Base-by-base conservation (phyloP, 345 rosid species). In the Pistacia vera region DNA sequence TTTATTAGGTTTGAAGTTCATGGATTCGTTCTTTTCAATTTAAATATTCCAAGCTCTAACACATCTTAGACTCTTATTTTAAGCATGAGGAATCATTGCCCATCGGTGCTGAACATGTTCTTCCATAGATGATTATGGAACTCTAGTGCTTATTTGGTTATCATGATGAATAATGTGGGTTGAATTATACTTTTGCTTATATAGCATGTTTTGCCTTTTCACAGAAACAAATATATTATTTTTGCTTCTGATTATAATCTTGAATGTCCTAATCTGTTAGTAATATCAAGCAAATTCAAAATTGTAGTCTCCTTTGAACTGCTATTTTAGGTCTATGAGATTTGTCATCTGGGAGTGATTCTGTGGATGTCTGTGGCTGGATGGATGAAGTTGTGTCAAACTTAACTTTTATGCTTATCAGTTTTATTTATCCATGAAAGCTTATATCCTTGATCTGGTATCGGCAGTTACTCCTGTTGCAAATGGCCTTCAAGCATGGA, bases 401-500 rank as follows among this genome's bases (percentile, higher is more conserved):
- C 56, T 67, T 25, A 75, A 51, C 56, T 25, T 61, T 58, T 66
- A 57, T 58, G 5, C 59, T 60, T 35, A 18, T 4, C 20, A 17
- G 30, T n/a, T 18, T 18, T 73, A 0, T 52, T 65, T 18, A 20
- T 77, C 51, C 13, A 5, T 55, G 41, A 61, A 57, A 5, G 74
- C 71, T 55, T 66, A 76, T 68, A 35, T 61, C 71, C 76, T 75
- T 62, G 70, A 70, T 75, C 77, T 78, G 70, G 44, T 79, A 18
- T 75, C 71, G 51, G 82, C 86, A 90, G 93, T 89, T 75, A 76
- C 48, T 76, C 88, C 91, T 70, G 90, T 79, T 79, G 78, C 92
- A 54, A 85, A 87, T 82, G 95, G 86, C 60, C 67, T 90, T 74
- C 89, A 83, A 84, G 98, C 97, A 4, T 93, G 97, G 98, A 83